Conservation (phyloP, 2,329 filamentous ascomycete genomes). For the Diaporthe australafricana region DNA sequence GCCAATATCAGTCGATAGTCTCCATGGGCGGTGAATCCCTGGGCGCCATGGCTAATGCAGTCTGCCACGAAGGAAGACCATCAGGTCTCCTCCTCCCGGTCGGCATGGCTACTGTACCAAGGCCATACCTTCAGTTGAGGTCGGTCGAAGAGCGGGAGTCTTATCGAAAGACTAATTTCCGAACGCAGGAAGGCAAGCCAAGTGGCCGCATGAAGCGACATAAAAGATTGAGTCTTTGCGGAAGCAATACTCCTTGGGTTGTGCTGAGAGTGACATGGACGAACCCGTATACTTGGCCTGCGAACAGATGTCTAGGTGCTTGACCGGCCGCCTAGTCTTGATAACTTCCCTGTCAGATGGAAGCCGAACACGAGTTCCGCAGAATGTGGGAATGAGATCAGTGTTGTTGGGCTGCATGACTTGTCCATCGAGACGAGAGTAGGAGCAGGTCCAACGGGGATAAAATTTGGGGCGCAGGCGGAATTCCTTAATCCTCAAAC, state of each 20-base stretch:
- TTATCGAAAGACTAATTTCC: constrained; percentile 2
- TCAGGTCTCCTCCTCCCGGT: neutral
- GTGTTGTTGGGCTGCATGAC: neutral
- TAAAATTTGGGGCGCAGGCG: neutral
- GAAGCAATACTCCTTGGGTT: neutral
- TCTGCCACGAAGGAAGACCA: neutral
- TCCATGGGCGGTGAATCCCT: neutral
- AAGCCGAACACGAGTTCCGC: constrained; percentile 8
- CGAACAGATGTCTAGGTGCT: neutral
- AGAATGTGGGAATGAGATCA: neutral
- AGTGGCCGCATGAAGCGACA: neutral
- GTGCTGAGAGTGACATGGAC: neutral
- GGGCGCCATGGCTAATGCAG: neutral
- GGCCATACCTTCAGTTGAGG: neutral
- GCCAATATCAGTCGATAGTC: neutral
- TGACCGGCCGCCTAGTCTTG: neutral
- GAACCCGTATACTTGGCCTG: neutral
- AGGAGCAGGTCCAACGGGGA: neutral
- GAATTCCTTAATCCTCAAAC: neutral
- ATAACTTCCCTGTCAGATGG: neutral
- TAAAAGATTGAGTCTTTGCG: neutral
- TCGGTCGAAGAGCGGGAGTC: neutral
- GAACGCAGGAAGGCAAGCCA: neutral
- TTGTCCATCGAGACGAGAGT: neutral
- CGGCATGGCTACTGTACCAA: neutral